Percentiles rank a stretch among this genome's conserved stretches.
Evolutionary conservation across 352 stramenopile genomes (phyloP).

Genomic region (Phytophthora constricta): DNA sequence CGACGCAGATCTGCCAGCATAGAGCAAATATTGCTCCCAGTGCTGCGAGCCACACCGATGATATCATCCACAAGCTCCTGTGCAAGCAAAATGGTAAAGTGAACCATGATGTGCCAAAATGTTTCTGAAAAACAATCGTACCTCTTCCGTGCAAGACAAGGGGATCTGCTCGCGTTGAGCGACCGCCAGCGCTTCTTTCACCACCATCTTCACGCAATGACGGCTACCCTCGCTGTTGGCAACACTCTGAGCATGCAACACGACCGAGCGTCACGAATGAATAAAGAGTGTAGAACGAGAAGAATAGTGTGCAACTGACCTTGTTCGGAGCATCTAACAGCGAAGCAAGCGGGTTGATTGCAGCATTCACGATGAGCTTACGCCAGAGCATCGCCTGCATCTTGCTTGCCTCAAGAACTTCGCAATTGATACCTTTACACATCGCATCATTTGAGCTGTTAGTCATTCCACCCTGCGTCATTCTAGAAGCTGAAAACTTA

Average conservation of each 20-base stretch:
- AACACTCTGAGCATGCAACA: conserved; percentile 41
- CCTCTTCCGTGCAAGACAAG: conserved; percentile 42
- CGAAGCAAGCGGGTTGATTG: conserved; percentile 77
- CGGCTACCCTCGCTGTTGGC: conserved; percentile 51
- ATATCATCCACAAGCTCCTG: conserved; percentile 68
- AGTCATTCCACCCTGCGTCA: too few species aligned
- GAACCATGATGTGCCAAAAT: background rate
- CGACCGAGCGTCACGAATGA: conserved; percentile 5
- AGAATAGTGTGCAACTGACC: conserved; percentile 27
- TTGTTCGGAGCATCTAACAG: conserved; percentile 65
- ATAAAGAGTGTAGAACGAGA: background rate
- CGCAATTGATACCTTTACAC: conserved; percentile 47
- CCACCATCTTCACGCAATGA: conserved; percentile 53
- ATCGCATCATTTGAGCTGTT: background rate
- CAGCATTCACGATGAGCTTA: conserved; percentile 85
- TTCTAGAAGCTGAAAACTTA: too few species aligned
- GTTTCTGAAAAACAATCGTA: background rate
- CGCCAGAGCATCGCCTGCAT: conserved; percentile 78
- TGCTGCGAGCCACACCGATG: conserved; percentile 57
- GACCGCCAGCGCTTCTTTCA: conserved; percentile 63
- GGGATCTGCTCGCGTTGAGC: conserved; percentile 52
- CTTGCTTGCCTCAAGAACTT: conserved; percentile 43
- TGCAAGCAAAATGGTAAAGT: background rate
- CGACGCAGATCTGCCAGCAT: conserved; percentile 76
- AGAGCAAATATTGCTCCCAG: conserved; percentile 72